Base-by-base conservation (phyloP, 345 rosid genomes). In the Gossypium longicalyx region DNA sequence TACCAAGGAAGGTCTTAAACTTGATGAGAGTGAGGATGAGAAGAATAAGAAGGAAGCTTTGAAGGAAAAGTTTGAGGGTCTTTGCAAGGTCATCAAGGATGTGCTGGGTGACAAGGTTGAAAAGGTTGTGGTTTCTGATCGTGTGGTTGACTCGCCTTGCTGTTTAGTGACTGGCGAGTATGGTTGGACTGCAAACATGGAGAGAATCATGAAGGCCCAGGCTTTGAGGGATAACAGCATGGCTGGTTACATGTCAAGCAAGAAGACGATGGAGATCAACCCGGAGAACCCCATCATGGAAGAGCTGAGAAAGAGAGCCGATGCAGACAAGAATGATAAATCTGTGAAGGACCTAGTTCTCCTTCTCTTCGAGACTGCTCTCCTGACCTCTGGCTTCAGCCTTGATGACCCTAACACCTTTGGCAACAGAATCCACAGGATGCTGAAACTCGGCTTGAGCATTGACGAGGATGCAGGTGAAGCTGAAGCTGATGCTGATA, bases 131-230 rank as follows among this genome's bases (percentile, higher is more conserved):
- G 97, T 92, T 8, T 92, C 97, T 1, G 95, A 90, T 74, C 91
- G 95, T 48, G 92, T 92, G 2, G 95, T 92, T 0, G 95, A 92
- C 63, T 92, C 97, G 5, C 97, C 97, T 2, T 92, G 95, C 85
- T 92, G 95, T 81, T 83, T 90, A 77, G 95, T 92, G 3, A 92
- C 97, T 0, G 95, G 97, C 0, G 97, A 92, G 75, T 92, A 92
- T 4, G 97, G 95, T 0, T 89, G 97, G 95, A 90, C 93, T 0
- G 97, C 97, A 7, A 90, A 92, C 87, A 92, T 92, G 97, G 95
- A 92, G 76, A 92, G 97, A 23, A 92, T 92, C 74, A 92, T 92
- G 97, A 92, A 81, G 80, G 94, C 97, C 0, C 97, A 90, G 67
- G 97, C 97, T 0, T 77, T 92, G 88, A 89, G 89, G 78, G 97